phyloP scores from a whole-genome alignment of 768 basidiomycete species.

The Kwoniella mangroviensis region DNA sequence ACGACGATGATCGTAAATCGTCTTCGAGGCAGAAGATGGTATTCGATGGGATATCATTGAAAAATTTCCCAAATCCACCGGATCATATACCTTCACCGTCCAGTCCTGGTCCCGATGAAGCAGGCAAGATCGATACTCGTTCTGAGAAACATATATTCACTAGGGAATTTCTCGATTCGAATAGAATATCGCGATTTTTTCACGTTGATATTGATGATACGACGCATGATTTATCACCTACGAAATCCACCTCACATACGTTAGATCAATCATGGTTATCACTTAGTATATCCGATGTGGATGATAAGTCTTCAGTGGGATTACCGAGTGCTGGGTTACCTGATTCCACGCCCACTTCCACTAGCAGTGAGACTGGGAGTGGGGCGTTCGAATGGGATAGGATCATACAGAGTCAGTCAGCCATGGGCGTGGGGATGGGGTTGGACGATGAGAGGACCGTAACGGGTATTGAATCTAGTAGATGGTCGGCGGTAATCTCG shows the following conservation, averaged over 20 bases:
- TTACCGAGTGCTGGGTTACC: neutral
- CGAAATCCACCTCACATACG: neutral
- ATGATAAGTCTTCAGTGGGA: neutral
- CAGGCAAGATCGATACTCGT: too few species aligned
- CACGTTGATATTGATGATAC: too few species aligned
- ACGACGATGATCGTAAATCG: neutral
- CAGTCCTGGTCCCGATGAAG: too few species aligned
- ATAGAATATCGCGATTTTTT: too few species aligned
- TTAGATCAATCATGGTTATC: conserved; percentile 7
- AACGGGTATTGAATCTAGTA: conserved; percentile 11
- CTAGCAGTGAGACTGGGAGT: neutral
- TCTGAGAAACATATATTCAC: too few species aligned
- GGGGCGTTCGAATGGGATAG: neutral
- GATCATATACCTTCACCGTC: neutral
- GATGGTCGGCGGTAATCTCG: conserved; percentile 9
- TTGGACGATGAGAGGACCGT: conserved; percentile 13
- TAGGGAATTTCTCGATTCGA: too few species aligned
- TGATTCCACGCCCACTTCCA: neutral
- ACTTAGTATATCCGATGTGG: neutral
- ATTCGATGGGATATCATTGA: neutral
- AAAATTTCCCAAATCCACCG: conserved; percentile 1
- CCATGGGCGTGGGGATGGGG: too few species aligned
- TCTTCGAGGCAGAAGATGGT: neutral
- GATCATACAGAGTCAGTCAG: neutral
- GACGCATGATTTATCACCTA: neutral